A percentile compares a stretch with the other conserved stretches of the same genome.
These are phyloP conservation scores for Naganishia randhawae DNA, from an alignment of 768 basidiomycete species.

Conservation along the genomic window DNA sequence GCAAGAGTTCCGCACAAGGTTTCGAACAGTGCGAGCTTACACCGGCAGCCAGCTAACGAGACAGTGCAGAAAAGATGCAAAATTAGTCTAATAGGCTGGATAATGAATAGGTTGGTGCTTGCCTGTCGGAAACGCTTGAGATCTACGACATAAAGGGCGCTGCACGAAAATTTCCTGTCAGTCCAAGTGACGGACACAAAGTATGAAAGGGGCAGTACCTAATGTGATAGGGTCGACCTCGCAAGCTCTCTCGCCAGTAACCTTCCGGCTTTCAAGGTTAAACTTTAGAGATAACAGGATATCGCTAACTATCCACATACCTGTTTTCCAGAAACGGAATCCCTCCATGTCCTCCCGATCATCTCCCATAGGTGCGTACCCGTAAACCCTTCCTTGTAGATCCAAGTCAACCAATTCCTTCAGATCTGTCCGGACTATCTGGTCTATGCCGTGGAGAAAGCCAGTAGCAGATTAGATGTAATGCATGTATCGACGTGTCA, in stretches of 20 bases:
- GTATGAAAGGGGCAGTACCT: conserved; percentile 57
- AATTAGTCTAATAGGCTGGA: conserved; percentile 38
- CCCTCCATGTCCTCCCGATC: conserved; percentile 94
- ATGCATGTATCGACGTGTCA: background rate
- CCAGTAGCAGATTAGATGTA: background rate
- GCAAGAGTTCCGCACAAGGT: conserved; percentile 44
- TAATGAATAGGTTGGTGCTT: conserved; percentile 52
- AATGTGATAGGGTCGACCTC: conserved; percentile 87
- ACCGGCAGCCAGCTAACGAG: conserved; percentile 59
- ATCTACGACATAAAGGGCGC: conserved; percentile 93
- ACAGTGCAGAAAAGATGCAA: background rate
- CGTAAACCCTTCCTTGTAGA: conserved; percentile 87
- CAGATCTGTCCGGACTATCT: conserved; percentile 90
- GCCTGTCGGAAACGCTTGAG: conserved; percentile 91
- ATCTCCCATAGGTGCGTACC: conserved; percentile 95
- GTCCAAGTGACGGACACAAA: background rate
- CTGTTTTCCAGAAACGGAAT: conserved; percentile 97
- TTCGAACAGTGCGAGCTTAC: conserved; percentile 50
- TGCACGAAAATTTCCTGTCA: conserved; percentile 44
- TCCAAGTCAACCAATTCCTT: conserved; percentile 91
- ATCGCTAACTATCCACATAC: conserved; percentile 44
- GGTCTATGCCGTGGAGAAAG: conserved; percentile 33
- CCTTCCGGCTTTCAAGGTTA: conserved; percentile 20
- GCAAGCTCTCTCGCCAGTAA: conserved; percentile 73
- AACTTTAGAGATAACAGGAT: background rate